These are phyloP conservation scores for baker's yeast (Saccharomyces cerevisiae) DNA, from an alignment of 805 yeast genomes.

Conservation along the genomic window DNA sequence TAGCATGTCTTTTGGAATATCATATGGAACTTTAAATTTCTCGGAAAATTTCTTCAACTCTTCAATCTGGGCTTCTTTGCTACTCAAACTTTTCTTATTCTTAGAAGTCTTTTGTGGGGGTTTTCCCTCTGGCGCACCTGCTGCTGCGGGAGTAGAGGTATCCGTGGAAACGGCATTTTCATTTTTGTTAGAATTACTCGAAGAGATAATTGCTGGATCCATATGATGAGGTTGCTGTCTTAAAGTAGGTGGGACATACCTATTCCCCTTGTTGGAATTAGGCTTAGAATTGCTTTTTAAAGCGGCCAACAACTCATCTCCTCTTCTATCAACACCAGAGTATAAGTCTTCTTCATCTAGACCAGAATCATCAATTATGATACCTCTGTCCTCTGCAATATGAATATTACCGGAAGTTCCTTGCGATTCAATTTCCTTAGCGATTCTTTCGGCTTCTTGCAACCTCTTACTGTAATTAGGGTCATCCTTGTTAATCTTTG, in stretches of 20 bases:
- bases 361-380: conserved; percentile 69
- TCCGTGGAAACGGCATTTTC: conserved; percentile 3
- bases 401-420: conserved; percentile 62
- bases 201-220: conserved; percentile 31
- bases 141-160: background rate
- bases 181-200: conserved; percentile 12
- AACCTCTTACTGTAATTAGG: conserved; percentile 64
- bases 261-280: conserved; percentile 26
- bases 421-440: conserved; percentile 73
- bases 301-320: conserved; percentile 29
- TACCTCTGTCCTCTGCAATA: conserved; percentile 86
- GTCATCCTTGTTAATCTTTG: conserved; percentile 57
- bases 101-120: background rate
- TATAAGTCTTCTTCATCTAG: conserved; percentile 93
- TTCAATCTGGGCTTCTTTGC: conserved; percentile 53
- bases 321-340: conserved; percentile 73
- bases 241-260: conserved; percentile 29
- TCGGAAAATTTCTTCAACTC: conserved; percentile 72
- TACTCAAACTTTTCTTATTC: conserved; percentile 2
- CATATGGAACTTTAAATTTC: conserved; percentile 64
- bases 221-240: conserved; percentile 29
- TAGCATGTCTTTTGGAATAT: conserved; percentile 39
- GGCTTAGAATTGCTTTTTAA: conserved; percentile 27
- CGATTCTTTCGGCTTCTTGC: conserved; percentile 66
- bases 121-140: background rate